Evolutionary conservation across 1,284 basidiomycete genomes (phyloP), one percentile per base, ranked within the genome.

Genomic region (Schizophyllum commune): DNA sequence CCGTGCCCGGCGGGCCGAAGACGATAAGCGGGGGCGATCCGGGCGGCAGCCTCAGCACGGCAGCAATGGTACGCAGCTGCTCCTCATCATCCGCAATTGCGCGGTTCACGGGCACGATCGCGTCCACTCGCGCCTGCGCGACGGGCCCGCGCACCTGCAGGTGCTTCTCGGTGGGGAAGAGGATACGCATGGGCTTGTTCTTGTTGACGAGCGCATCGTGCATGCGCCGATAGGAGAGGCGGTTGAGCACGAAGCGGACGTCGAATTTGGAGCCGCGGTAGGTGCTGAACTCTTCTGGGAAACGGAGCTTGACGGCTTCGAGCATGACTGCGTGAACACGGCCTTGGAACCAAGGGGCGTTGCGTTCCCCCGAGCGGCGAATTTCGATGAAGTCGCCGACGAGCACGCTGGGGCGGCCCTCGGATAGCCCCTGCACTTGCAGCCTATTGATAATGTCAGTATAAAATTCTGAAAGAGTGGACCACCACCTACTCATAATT

Each of bases 1-100:
- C 82, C 0, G 82, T 83, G 20, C 82, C 81, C 2, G 81, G 81
- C 81, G 82, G 81, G 47, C 82, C 82, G 68, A 79, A 83, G 4
- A 84, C 72, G n/a, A 83, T 71, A 62, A 83, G 83, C 0, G 82
- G 82, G 4, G 74, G 72, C 57, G 75, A 77, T 8, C 81, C 82
- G 47, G 69, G 74, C n/a, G 73, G 72, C 62, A 77, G 75, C 52
- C 75, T 69, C 27, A 81, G 27, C 39, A 85, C 83, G 0, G 80
- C 74, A 19, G 75, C 71, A 7, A 85, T 77, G 1, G 81, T 76
- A 55, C 76, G 71, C 59, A 77, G 63, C 63, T 84, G 83, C 57
- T 79, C 76, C 6, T 68, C 67, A 65, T 83, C 80, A 6, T 70
- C 66, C 8, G 66, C 69, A 19, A 83, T 70, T 0, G 69, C 63